These are phyloP conservation scores for Aspergillus japonicus DNA, from an alignment of 2,329 filamentous ascomycete genomes.

Conservation along the genomic window DNA sequence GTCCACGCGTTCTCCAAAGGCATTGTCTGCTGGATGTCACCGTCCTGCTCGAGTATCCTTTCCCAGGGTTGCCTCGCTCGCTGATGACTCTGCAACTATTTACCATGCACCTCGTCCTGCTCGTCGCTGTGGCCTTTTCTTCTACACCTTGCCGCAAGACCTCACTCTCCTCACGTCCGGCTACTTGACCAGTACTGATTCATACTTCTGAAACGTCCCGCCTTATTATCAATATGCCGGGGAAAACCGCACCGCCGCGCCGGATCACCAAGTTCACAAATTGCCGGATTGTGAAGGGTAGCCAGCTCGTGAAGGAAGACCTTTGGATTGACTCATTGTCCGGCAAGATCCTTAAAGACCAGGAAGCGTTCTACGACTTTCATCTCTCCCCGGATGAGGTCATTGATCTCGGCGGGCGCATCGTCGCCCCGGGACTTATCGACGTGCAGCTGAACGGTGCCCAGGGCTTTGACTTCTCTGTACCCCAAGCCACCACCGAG, in stretches of 20 bases:
- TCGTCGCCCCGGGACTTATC: slow-evolving; percentile 81
- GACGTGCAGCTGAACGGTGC: slow-evolving; percentile 91
- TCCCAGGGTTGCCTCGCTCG: background rate
- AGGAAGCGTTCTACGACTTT: slow-evolving; percentile 55
- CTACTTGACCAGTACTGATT: background rate
- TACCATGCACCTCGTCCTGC: background rate
- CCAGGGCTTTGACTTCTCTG: slow-evolving; percentile 88
- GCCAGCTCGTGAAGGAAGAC: slow-evolving; percentile 69
- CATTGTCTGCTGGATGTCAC: background rate
- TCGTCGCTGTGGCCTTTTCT: background rate
- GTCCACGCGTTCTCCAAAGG: background rate
- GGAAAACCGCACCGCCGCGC: slow-evolving; percentile 33
- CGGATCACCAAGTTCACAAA: slow-evolving; percentile 85
- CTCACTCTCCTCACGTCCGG: background rate
- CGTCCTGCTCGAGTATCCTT: background rate
- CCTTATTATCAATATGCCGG: slow-evolving; percentile 31
- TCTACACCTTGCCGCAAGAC: background rate
- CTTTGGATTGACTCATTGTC: slow-evolving; percentile 83
- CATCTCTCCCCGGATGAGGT: slow-evolving; percentile 64
- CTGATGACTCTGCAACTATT: background rate
- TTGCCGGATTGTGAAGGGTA: slow-evolving; percentile 71
- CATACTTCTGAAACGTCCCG: background rate
- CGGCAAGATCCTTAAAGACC: slow-evolving; percentile 75
- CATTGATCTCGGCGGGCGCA: slow-evolving; percentile 77
- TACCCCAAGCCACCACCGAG: slow-evolving; percentile 63